phyloP scores from a whole-genome alignment of 164 flowering plant species.

The Tetracentron sinense region DNA sequence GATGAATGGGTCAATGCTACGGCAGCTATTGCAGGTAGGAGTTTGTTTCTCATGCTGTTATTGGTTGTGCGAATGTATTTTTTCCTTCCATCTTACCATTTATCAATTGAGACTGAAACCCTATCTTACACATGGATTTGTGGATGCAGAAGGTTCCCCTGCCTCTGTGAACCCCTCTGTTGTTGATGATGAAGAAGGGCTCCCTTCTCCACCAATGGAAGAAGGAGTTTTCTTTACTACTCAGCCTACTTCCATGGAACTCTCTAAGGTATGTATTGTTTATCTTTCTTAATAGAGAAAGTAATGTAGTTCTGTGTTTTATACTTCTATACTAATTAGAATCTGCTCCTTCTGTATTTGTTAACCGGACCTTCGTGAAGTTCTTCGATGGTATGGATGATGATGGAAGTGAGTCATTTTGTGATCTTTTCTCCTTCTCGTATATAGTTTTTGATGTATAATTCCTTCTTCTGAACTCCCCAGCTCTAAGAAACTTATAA shows the following conservation, averaged over 20 bases:
- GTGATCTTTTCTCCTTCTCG: conserved; percentile 7
- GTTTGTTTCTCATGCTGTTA: conserved; percentile 5
- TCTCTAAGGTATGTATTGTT: conserved; percentile 52
- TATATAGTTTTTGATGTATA: conserved; percentile 20
- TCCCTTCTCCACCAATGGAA: conserved; percentile 95
- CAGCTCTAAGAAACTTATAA: conserved; percentile 17
- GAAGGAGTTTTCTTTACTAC: conserved; percentile 66
- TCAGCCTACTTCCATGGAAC: conserved; percentile 54
- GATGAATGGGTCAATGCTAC: conserved; percentile 68
- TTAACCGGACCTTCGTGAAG: conserved; percentile 29
- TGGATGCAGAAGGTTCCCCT: conserved; percentile 51
- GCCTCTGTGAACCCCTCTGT: conserved; percentile 78
- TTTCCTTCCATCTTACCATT: not conserved
- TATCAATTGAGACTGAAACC: not conserved
- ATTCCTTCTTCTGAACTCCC: conserved; percentile 30
- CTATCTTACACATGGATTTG: not conserved
- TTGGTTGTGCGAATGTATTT: not conserved
- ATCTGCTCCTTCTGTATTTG: conserved; percentile 15
- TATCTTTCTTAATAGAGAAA: not conserved
- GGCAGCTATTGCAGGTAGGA: conserved; percentile 39
- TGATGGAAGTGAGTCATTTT: conserved; percentile 81
- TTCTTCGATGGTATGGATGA: conserved; percentile 97
- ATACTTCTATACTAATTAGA: conserved; percentile 23
- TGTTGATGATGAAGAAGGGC: conserved; percentile 75
- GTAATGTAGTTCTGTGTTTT: not conserved